phyloP scores from a whole-genome alignment of 495 filamentous ascomycete species.

The Xylaria acuta region DNA sequence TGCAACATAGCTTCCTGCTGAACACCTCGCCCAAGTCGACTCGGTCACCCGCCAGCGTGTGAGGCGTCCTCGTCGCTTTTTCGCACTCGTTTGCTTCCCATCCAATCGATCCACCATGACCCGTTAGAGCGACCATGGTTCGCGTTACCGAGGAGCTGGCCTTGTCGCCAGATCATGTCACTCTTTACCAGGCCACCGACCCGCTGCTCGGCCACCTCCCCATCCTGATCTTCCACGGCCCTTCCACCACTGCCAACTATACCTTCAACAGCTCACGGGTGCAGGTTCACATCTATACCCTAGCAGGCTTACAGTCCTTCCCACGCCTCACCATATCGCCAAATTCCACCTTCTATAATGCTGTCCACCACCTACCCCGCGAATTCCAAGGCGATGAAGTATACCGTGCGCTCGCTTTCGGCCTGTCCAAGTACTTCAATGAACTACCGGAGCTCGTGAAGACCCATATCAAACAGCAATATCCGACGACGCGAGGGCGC shows the following conservation, averaged over 20 bases:
- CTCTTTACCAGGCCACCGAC: conserved; percentile 82
- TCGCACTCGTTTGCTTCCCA: conserved; percentile 31
- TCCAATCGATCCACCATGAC: conserved; percentile 41
- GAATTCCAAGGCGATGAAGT: conserved; percentile 94
- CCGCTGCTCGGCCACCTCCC: conserved; percentile 73
- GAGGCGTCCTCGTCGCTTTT: conserved; percentile 15
- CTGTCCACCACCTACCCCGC: conserved; percentile 88
- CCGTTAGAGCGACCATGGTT: conserved; percentile 65
- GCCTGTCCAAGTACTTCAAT: conserved; percentile 88
- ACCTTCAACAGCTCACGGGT: conserved; percentile 88
- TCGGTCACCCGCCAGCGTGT: conserved; percentile 15
- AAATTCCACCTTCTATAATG: conserved; percentile 91
- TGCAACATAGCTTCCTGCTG: conserved; percentile 4
- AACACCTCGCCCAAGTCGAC: conserved; percentile 7
- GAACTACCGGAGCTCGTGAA: conserved; percentile 82
- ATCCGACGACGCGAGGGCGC: conserved; percentile 52
- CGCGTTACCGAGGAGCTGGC: conserved; percentile 68
- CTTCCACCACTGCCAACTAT: conserved; percentile 81
- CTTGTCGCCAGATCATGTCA: conserved; percentile 76
- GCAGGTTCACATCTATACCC: conserved; percentile 88
- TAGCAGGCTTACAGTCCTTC: conserved; percentile 86
- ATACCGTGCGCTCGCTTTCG: conserved; percentile 86
- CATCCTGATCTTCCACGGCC: conserved; percentile 83
- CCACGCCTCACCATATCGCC: conserved; percentile 90
- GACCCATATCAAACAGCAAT: conserved; percentile 59